A percentile compares a stretch with the other conserved stretches of the same genome.
Evolutionary conservation across 2,329 filamentous ascomycete genomes (phyloP).

Genomic region (Metarhizium guizhouense): DNA sequence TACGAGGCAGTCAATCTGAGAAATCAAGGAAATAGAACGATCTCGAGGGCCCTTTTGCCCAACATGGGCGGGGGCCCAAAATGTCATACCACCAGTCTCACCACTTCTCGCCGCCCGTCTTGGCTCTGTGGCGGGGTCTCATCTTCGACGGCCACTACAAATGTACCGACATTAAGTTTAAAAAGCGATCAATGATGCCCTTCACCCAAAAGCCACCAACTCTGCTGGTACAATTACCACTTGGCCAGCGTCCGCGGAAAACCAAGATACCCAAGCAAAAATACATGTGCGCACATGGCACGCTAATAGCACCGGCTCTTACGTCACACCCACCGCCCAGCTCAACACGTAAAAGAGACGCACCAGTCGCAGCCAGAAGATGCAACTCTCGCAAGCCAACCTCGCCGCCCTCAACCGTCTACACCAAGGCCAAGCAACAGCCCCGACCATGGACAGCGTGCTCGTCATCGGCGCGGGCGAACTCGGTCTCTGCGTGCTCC

Average conservation of each 20-base stretch:
- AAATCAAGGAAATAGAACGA: too few species aligned
- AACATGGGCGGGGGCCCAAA: neutral
- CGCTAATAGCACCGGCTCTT: neutral
- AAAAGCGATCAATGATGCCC: neutral
- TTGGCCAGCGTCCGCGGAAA: too few species aligned
- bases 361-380: neutral
- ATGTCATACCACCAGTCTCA: neutral
- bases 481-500: constrained; percentile 48
- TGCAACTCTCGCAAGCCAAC: constrained; percentile 8
- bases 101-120: neutral
- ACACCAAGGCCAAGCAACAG: neutral
- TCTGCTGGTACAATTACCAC: too few species aligned
- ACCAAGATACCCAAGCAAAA: too few species aligned
- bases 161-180: too few species aligned
- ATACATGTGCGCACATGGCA: neutral
- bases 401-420: constrained; percentile 7
- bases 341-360: too few species aligned
- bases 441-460: neutral
- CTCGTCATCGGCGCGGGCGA: constrained; percentile 61
- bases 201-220: too few species aligned
- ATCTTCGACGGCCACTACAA: too few species aligned
- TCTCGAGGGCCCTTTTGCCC: too few species aligned
- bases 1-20: too few species aligned
- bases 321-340: too few species aligned
- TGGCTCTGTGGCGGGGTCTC: neutral